These are phyloP conservation scores for Citrus reticulata DNA, from an alignment of 345 rosid genomes.

Conservation along the genomic window DNA sequence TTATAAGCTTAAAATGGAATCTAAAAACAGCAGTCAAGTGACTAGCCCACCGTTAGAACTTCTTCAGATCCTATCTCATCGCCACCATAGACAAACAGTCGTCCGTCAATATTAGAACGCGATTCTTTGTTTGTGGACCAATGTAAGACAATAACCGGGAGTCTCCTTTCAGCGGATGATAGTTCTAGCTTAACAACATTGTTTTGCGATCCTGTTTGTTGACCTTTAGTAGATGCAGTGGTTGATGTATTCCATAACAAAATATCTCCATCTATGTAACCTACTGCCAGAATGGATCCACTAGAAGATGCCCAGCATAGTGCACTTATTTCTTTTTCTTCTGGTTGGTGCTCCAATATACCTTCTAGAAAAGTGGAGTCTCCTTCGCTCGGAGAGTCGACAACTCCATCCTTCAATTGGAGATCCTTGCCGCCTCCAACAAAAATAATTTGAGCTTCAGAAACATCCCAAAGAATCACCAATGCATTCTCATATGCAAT, in stretches of 20 bases:
- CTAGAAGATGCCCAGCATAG: constrained; percentile 70
- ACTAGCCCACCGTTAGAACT: constrained; percentile 50
- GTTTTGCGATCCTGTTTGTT: constrained; percentile 29
- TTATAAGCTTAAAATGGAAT: not conserved
- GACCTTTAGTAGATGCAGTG: constrained; percentile 27
- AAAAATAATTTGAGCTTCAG: constrained; percentile 41
- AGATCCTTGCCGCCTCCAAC: constrained; percentile 68
- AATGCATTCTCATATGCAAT: constrained; percentile 63
- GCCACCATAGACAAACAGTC: constrained; percentile 65
- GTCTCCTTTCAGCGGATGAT: constrained; percentile 57
- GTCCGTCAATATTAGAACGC: constrained; percentile 38
- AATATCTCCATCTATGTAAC: constrained; percentile 71
- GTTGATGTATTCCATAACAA: constrained; percentile 58
- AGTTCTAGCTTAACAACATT: constrained; percentile 56
- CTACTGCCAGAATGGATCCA: constrained; percentile 67
- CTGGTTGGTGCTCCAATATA: constrained; percentile 21
- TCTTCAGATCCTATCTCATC: constrained; percentile 74
- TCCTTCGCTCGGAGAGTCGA: constrained; percentile 18
- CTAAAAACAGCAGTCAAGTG: constrained; percentile 2
- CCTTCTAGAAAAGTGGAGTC: constrained; percentile 23
- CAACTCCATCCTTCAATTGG: constrained; percentile 41
- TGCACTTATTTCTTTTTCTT: constrained; percentile 65
- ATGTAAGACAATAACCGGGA: constrained; percentile 64
- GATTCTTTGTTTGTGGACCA: constrained; percentile 50
- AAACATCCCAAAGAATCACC: constrained; percentile 64